Percentiles rank a stretch among this genome's conserved stretches.
These are phyloP conservation scores for Russula earlei DNA, from an alignment of 768 basidiomycete genomes.

Conservation along the genomic window DNA sequence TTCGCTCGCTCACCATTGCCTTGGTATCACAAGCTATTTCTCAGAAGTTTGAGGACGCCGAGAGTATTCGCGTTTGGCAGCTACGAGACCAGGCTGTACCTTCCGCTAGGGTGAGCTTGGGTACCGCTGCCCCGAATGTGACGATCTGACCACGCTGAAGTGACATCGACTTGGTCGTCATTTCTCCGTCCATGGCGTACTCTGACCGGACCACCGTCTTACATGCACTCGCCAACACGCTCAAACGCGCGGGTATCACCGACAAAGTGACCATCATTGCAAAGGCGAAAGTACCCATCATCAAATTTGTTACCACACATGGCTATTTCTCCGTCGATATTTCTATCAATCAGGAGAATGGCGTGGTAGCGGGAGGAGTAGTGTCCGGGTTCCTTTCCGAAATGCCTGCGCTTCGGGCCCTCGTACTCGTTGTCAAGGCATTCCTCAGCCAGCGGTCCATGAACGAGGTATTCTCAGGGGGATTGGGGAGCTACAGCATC, in stretches of 20 bases:
- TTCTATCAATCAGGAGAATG: conserved; percentile 85
- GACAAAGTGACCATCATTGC: conserved; percentile 79
- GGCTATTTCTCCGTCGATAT: conserved; percentile 88
- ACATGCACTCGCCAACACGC: conserved; percentile 63
- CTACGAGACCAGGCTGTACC: conserved; percentile 86
- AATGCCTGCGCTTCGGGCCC: conserved; percentile 68
- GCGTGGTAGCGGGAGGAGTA: conserved; percentile 66
- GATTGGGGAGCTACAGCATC: conserved; percentile 88
- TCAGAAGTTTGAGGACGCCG: conserved; percentile 65
- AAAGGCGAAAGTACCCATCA: conserved; percentile 91
- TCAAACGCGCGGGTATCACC: conserved; percentile 70
- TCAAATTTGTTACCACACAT: conserved; percentile 83
- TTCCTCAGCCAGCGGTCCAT: conserved; percentile 83
- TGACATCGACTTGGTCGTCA: conserved; percentile 90
- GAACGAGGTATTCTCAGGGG: conserved; percentile 98
- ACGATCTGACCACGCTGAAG: conserved; percentile 32
- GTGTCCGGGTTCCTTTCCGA: conserved; percentile 71
- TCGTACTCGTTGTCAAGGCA: conserved; percentile 84
- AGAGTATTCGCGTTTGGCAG: conserved; percentile 84
- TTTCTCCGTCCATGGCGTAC: conserved; percentile 67
- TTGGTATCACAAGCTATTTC: conserved; percentile 60
- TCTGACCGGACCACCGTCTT: conserved; percentile 62
- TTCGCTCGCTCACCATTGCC: conserved; percentile 62
- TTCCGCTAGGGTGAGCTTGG: conserved; percentile 73
- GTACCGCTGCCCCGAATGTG: background rate